Evolutionary conservation across 1,284 basidiomycete genomes (phyloP), one percentile per base, ranked within the genome.

Genomic region (Spongispora temasekensis): DNA sequence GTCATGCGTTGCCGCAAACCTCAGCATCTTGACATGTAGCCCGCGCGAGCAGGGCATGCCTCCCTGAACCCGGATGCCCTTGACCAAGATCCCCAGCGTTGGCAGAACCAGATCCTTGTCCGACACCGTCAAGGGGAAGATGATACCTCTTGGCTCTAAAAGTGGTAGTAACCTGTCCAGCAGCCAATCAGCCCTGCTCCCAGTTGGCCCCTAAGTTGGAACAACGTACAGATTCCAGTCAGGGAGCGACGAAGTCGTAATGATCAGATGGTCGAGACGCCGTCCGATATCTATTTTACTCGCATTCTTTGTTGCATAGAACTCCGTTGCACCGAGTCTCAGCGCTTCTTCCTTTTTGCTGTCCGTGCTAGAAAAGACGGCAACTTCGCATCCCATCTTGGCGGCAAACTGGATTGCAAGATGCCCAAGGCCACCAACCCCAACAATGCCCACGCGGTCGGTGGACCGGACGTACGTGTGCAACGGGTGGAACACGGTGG

Each of bases 301-400:
- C 6, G 50, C 62, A 13, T 65, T 70, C 50, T 61, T 71, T 12
- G 71, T 75, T 5, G 70, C 64, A 46, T 78, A 70, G 53, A 78
- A 78, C 57, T 78, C 77, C 5, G 64, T 67, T 8, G 86, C 86
- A 19, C 86, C 86, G 61, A 88, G 79, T 44, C 74, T 75, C 62
- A 78, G 70, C 10, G 84, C 83, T 64, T 87, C 85, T 31, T 80
- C 80, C 66, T 76, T 80, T 73, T 88, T 88, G 55, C 69, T 71
- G 35, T 81, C 78, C 3, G 82, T 81, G 64, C 81, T 77, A n/a
- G 84, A 85, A 70, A 88, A 83, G 53, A 83, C 86, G 61, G 81
- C 80, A 6, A 88, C 85, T 51, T 85, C 80, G 34, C 85, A 84
- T 7, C 78, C 78, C 77, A 79, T 79, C 61, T 75, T 78, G 35